phyloP scores from a whole-genome alignment of 163 green algal genomes.

The Scenedesmus sp. region DNA sequence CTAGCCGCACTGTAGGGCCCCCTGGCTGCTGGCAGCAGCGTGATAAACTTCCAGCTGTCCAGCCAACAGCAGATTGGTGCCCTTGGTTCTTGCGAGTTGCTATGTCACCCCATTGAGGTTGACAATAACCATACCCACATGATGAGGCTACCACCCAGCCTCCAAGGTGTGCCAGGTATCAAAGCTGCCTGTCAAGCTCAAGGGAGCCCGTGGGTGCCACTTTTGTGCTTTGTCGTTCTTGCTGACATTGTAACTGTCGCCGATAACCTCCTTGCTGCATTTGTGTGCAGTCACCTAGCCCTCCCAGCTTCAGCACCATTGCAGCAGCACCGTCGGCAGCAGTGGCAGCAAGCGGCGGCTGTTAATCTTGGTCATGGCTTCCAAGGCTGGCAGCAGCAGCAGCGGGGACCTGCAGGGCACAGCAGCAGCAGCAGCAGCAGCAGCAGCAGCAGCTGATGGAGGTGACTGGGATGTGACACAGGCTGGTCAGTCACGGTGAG shows the following conservation, averaged over 20 bases:
- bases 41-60: no score
- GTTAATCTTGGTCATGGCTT: neutral
- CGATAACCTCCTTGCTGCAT: neutral
- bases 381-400: slow-evolving; percentile 7
- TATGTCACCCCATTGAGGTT: no score
- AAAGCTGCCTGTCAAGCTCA: no score
- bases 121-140: no score
- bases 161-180: no score
- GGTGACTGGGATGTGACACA: slow-evolving; percentile 17
- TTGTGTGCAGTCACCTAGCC: neutral
- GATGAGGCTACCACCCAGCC: no score
- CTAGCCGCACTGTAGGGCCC: no score
- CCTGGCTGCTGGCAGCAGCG: no score
- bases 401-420: neutral
- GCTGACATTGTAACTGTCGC: neutral
- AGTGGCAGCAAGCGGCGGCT: neutral
- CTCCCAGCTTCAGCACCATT: neutral
- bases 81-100: no score
- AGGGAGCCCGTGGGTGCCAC: no score
- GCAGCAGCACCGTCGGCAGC: neutral
- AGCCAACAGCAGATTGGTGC: no score
- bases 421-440: slow-evolving; percentile 2
- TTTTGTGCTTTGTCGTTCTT: neutral
- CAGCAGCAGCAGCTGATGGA: neutral
- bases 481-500: slow-evolving; percentile 28